Conservation (phyloP, 306 rosid genomes). For the Morella rubra region DNA sequence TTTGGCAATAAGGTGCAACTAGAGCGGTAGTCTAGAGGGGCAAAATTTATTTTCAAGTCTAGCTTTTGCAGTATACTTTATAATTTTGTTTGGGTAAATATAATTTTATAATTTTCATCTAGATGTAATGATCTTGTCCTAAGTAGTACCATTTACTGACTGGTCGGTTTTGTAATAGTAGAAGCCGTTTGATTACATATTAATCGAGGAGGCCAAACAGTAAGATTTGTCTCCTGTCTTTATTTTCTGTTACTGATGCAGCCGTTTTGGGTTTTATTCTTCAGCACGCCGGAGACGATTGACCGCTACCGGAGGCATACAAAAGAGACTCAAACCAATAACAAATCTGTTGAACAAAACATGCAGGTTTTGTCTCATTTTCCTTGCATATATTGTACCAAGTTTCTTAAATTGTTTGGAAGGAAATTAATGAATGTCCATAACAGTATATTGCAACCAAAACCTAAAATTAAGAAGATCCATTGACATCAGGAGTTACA, state of each 20-base stretch:
- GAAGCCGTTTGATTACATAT: not conserved
- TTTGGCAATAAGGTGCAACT: too few species aligned
- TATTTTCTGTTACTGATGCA: not conserved
- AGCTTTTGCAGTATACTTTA: too few species aligned
- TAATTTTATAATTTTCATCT: too few species aligned
- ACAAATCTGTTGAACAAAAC: conserved; percentile 44
- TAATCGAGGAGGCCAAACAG: not conserved
- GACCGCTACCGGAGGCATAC: conserved; percentile 61
- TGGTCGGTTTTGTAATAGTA: not conserved
- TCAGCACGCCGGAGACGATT: conserved; percentile 58
- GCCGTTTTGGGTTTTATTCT: not conserved
- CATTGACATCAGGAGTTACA: too few species aligned
- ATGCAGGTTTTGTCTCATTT: conserved; percentile 46
- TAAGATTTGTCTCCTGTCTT: not conserved
- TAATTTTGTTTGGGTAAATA: too few species aligned
- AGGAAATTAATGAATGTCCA: not conserved
- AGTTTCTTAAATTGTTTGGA: not conserved
- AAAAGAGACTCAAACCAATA: conserved; percentile 31
- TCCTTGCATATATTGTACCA: not conserved
- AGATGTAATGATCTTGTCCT: not conserved
- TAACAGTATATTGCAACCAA: not conserved
- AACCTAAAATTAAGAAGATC: too few species aligned
- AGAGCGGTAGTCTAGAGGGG: too few species aligned
- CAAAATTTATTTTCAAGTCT: too few species aligned
- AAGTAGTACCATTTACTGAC: not conserved